Percentiles rank a stretch among this genome's conserved stretches.
Conservation (phyloP, 2,329 filamentous ascomycete species). For the Zalaria sp. region DNA sequence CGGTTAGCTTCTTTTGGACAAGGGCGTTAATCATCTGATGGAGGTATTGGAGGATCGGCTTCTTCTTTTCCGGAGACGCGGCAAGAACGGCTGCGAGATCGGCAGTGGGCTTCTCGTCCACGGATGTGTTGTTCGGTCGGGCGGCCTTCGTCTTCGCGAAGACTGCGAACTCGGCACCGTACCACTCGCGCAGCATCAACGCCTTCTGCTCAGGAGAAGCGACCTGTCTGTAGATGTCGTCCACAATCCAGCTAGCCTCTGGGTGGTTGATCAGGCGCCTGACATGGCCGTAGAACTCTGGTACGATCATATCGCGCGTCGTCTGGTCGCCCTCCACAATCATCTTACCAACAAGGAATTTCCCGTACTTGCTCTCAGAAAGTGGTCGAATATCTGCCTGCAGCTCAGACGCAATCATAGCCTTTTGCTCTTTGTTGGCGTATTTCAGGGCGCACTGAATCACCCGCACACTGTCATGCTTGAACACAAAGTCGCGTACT, state of each 20-base stretch:
- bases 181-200: constrained; percentile 82
- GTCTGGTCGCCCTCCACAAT: constrained; percentile 77
- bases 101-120: constrained; percentile 31
- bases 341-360: constrained; percentile 92
- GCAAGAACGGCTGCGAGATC: constrained; percentile 66
- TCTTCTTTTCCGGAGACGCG: constrained; percentile 69
- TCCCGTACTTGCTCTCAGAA: constrained; percentile 91
- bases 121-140: constrained; percentile 20
- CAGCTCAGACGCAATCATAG: constrained; percentile 74
- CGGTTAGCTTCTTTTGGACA: constrained; percentile 90
- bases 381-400: constrained; percentile 71
- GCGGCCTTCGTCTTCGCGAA: constrained; percentile 43
- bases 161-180: constrained; percentile 81
- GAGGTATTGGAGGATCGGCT: constrained; percentile 73
- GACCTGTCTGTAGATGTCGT: constrained; percentile 86
- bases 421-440: constrained; percentile 68
- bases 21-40: constrained; percentile 80
- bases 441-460: constrained; percentile 97
- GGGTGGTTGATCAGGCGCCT: constrained; percentile 89
- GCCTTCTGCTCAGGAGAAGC: constrained; percentile 79
- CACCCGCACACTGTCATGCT: constrained; percentile 94
- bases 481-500: constrained; percentile 92
- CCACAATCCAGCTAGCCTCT: constrained; percentile 93
- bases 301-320: constrained; percentile 76
- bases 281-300: constrained; percentile 90